Evolutionary conservation across 306 rosid genomes (phyloP).

Genomic region (Dryas drummondii): DNA sequence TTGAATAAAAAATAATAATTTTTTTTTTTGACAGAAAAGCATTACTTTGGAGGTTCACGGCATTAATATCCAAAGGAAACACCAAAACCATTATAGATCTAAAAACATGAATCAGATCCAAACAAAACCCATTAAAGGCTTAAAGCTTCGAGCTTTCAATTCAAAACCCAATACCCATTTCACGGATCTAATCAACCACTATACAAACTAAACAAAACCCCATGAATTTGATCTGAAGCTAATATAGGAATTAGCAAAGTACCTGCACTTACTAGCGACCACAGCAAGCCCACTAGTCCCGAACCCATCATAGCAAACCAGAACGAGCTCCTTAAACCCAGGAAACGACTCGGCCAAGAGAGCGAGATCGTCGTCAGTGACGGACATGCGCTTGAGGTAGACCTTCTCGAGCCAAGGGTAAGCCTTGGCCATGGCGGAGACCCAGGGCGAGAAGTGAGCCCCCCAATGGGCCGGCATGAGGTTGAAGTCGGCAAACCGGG

Average conservation of each 20-base stretch:
- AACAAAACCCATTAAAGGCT: not conserved
- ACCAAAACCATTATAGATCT: slow-evolving; percentile 18
- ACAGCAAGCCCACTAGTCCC: slow-evolving; percentile 68
- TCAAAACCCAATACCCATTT: not conserved
- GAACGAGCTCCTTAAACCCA: slow-evolving; percentile 64
- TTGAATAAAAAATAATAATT: too few species aligned
- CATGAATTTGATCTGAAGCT: not conserved
- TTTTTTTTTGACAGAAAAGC: too few species aligned
- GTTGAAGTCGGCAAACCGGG: slow-evolving; percentile 87
- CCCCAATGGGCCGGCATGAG: slow-evolving; percentile 84
- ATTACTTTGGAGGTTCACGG: not conserved
- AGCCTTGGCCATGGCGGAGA: slow-evolving; percentile 46
- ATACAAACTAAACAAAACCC: not conserved
- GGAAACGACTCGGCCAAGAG: slow-evolving; percentile 51
- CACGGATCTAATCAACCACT: slow-evolving; percentile 18
- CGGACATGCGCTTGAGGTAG: slow-evolving; percentile 74
- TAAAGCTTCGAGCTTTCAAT: not conserved
- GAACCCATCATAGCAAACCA: slow-evolving; percentile 78
- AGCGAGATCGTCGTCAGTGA: slow-evolving; percentile 60
- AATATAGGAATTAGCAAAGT: not conserved
- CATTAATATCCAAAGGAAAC: slow-evolving; percentile 19
- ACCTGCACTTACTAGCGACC: slow-evolving; percentile 72
- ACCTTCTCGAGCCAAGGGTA: slow-evolving; percentile 87
- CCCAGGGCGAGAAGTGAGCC: slow-evolving; percentile 81
- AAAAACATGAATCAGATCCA: slow-evolving; percentile 29